Evolutionary conservation across 495 filamentous ascomycete genomes (phyloP).

Genomic region (Lepraria neglecta): DNA sequence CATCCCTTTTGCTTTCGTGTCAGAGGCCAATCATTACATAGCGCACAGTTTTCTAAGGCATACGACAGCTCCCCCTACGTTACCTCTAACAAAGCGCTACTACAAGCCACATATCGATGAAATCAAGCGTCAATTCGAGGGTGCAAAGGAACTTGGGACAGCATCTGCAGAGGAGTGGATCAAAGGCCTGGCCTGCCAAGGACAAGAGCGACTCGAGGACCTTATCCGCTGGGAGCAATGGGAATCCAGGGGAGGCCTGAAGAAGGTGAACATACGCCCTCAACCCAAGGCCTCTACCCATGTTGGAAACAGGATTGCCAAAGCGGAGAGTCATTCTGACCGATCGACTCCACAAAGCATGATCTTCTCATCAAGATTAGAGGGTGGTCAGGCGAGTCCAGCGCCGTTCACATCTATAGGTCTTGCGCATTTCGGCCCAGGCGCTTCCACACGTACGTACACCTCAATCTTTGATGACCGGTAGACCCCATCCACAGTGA

Average conservation of each 20-base stretch:
- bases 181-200: slow-evolving; percentile 58
- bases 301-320: slow-evolving; percentile 6
- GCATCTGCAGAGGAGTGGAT: slow-evolving; percentile 66
- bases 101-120: slow-evolving; percentile 49
- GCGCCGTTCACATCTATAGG: background rate
- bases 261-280: slow-evolving; percentile 19
- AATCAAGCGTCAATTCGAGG: slow-evolving; percentile 50
- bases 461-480: background rate
- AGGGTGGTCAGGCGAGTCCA: slow-evolving; percentile 10
- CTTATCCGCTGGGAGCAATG: slow-evolving; percentile 65
- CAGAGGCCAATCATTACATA: slow-evolving; percentile 50
- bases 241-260: slow-evolving; percentile 46
- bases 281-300: slow-evolving; percentile 7
- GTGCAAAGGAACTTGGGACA: slow-evolving; percentile 51
- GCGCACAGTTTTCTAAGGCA: slow-evolving; percentile 45
- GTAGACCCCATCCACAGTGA: background rate
- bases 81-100: slow-evolving; percentile 56
- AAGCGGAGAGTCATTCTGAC: slow-evolving; percentile 15
- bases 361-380: background rate
- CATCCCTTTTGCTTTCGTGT: slow-evolving; percentile 59
- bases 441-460: slow-evolving; percentile 17
- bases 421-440: slow-evolving; percentile 7
- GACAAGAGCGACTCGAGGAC: slow-evolving; percentile 50
- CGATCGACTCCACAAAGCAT: slow-evolving; percentile 23
- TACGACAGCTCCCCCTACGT: slow-evolving; percentile 38